Evolutionary conservation across 1,139 yeast species (phyloP), one percentile per base, ranked within the genome.

Genomic region (Saccharomyces hybrid): DNA sequence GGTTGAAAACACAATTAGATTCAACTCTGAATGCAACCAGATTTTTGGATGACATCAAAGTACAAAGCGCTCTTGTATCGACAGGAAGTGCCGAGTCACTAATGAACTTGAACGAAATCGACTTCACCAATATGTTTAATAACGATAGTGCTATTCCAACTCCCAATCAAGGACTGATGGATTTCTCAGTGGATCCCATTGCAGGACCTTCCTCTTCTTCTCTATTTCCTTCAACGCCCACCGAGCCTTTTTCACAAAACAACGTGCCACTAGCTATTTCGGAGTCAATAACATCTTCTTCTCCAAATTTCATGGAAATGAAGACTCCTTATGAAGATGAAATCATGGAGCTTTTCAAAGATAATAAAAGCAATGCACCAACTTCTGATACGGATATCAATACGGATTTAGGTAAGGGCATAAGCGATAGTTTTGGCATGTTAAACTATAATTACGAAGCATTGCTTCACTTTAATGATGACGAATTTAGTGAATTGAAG

Each of bases 81-180:
- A 38, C 11, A 9, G 44, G 12, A 9, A 38, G 4, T 6, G 44
- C 16, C 9, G 44, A 50, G 9, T 38, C 49, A 12, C 29, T 50
- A 9, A 50, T 42, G 26, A 21, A 64, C 54, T 52, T 65, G 28
- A 62, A 67, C 54, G 72, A 68, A 55, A 65, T 70, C 31, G 73
- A 70, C 58, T 70, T 70, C 47, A 70, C 72, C 7, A 65, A 67
- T 46, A 57, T 69, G 12, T 70, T 70, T 19, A 14, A 24, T 11
- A 38, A 38, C 7, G n/a, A 38, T 11, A 38, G 12, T 38, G 3
- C 12, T 19, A 19, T 11, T 7, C 12, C 12, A 38, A 38, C 19
- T 11, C 11, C 24, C 6, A 19, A 38, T 9, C 24, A 16, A 38
- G 44, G 24, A 2, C 44, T 38, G 44, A 19, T 38, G 44, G 44